Evolutionary conservation across 75 land plant species (phyloP), one percentile per base, ranked within the genome.

Genomic region (Selaginella tamariscina): DNA sequence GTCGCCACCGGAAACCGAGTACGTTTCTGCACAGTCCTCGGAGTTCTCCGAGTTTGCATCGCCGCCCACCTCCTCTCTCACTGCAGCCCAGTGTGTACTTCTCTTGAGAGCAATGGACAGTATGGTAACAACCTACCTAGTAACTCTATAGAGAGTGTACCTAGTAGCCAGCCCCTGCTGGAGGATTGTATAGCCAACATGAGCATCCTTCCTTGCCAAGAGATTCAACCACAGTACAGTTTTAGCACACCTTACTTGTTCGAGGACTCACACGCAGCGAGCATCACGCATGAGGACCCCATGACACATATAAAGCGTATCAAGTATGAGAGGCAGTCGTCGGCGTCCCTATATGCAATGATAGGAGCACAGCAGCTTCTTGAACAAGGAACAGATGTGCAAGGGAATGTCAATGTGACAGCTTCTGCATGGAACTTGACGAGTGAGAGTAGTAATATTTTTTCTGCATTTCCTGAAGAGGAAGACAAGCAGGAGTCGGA

Each of bases 361-460:
- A 77, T 80, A 44, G 88, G 85, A 18, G 76, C 78, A n/a, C 79
- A 79, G 24, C 78, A 82, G 26, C 49, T 39, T n/a, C n/a, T n/a
- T n/a, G n/a, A n/a, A 15, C 49, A 39, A 39, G 49, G 11, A 15
- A 39, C 49, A 39, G 11, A 5, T 5, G 49, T 15, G 15, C n/a
- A n/a, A n/a, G n/a, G 49, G 49, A 39, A 39, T 15, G 49, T 39
- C 49, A 39, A 5, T 15, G 49, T 15, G 49, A 39, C 49, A 39
- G 15, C 49, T 5, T 5, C 49, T 5, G 49, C 49, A 39, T 39
- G 11, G 49, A 39, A 39, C 49, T 39, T 39, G 49, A 15, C 15
- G 49, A 39, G 11, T 39, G 49, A 39, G 11, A 39, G 49, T 39
- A 39, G 49, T 15, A 39, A 39, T 39, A 5, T 39, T 39, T 39